Evolutionary conservation across 768 basidiomycete species (phyloP), one percentile per base, ranked within the genome.

Genomic region (Crepidotus variabilis): DNA sequence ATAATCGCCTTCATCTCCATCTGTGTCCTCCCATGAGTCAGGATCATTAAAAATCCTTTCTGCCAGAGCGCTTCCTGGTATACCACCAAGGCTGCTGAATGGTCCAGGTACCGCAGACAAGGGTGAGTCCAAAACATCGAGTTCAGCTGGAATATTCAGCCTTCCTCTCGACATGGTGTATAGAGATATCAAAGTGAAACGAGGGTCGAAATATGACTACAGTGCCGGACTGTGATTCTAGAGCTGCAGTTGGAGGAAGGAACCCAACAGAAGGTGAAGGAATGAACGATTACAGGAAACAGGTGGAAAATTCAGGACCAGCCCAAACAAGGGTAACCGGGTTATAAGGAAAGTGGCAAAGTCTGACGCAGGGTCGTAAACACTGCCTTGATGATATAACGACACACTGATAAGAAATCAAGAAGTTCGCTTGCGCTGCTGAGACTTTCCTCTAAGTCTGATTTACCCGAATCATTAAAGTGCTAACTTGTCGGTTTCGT

Each of bases 11-110:
- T 71, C 64, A 24, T 68, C 68, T 2, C 62, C 69, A 16, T 66
- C 64, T 2, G 58, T 61, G 20, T 65, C 69, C 39, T 71, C 70
- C 76, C 75, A 78, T 32, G 76, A 72, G n/a, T 71, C 56, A 2
- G 76, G 76, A 56, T 75, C 75, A 49, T 76, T 76, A 61, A 76
- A 75, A 49, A 76, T 78, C 51, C 64, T 69, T 60, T 76, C 75
- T 53, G 75, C 75, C 24, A 76, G 65, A 10, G 74, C 74, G 52
- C 70, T 75, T n/a, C 69, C 69, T 18, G 74, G 75, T 18, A 71
- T 61, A 34, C 61, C 63, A 56, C 68, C 65, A 57, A 70, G 58
- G 16, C 65, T 58, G 20, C 66, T 67, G 55, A 67, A 61, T 10
- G 72, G 69, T 16, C 39, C 39, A 4, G 63, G 63, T 7, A 70